Evolutionary conservation across 2,329 filamentous ascomycete genomes (phyloP).

Genomic region (Eutypella sp.): DNA sequence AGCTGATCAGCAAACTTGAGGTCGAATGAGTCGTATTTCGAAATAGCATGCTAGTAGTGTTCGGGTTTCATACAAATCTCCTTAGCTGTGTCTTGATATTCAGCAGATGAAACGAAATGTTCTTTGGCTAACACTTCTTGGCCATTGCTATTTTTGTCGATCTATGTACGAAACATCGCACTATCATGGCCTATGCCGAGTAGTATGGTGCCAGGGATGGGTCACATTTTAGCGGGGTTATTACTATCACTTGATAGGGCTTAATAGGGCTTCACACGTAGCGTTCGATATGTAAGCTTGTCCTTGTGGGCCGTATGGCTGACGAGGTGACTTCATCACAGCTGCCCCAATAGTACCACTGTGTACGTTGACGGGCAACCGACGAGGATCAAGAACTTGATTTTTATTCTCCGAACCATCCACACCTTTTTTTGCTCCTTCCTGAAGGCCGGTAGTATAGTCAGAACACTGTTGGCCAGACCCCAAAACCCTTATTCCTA

Average conservation of each 20-base stretch:
- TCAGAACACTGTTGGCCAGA: slow-evolving; percentile 5
- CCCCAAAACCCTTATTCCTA: slow-evolving; percentile 5
- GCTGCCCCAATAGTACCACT: background rate
- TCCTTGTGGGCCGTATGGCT: background rate
- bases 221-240: background rate
- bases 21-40: background rate
- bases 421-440: slow-evolving; percentile 8
- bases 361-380: background rate
- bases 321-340: background rate
- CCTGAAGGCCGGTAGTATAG: slow-evolving; percentile 1
- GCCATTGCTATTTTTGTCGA: too few relatives aligned
- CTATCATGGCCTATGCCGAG: too few relatives aligned
- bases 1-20: background rate
- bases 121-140: too few relatives aligned
- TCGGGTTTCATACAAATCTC: too few relatives aligned
- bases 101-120: too few relatives aligned
- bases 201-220: too few relatives aligned
- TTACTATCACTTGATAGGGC: background rate
- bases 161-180: too few relatives aligned
- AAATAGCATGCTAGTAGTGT: background rate
- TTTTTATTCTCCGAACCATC: slow-evolving; percentile 16
- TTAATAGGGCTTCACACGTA: too few relatives aligned
- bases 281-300: background rate
- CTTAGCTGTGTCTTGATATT: too few relatives aligned
- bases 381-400: slow-evolving; percentile 14